Evolutionary conservation across 257 asterid genomes (phyloP).

Genomic region (Coffea eugenioides): DNA sequence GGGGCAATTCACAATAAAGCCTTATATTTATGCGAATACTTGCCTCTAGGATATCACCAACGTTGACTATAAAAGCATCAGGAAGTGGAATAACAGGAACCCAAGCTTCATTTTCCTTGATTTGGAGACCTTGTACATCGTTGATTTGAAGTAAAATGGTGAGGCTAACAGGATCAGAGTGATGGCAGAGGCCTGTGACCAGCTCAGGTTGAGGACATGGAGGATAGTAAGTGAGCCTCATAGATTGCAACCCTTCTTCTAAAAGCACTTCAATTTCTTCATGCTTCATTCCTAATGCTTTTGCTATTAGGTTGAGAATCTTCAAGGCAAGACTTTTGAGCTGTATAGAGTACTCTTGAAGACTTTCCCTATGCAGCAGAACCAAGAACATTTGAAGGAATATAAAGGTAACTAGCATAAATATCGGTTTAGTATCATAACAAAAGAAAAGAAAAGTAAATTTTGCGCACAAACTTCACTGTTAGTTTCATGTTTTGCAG

Average conservation of each 20-base stretch:
- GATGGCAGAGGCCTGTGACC: conserved; percentile 36
- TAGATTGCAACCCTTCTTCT: conserved; percentile 21
- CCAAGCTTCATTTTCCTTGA: conserved; percentile 32
- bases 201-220: conserved; percentile 19
- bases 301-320: conserved; percentile 15
- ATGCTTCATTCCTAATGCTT: conserved; percentile 7
- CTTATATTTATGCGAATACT: no score
- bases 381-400: background rate
- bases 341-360: conserved; percentile 3
- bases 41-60: no score
- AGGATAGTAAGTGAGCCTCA: conserved; percentile 28
- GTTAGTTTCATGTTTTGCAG: no score
- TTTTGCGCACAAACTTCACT: no score
- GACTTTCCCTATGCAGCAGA: conserved; percentile 1
- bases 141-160: conserved; percentile 32
- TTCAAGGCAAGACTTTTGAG: background rate
- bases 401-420: no score
- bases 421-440: no score
- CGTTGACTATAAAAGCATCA: conserved; percentile 17
- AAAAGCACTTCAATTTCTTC: conserved; percentile 8
- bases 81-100: conserved; percentile 31
- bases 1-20: no score
- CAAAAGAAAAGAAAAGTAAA: no score
- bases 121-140: conserved; percentile 36
- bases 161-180: conserved; percentile 37